A percentile compares a stretch with the other conserved stretches of the same genome.
Conservation (phyloP, 129 eudicot species). For the Flaveria linearis region DNA sequence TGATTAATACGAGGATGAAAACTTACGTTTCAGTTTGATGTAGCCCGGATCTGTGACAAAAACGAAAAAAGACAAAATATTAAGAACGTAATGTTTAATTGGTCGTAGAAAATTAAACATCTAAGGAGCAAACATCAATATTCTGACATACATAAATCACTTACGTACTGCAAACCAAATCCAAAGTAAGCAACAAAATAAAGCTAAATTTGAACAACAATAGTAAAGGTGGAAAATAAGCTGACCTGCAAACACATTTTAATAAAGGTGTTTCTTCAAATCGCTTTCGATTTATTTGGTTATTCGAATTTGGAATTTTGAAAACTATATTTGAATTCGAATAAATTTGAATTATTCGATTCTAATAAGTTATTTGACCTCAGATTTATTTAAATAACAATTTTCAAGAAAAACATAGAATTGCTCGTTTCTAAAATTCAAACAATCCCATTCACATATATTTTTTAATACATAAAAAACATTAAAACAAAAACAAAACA, state of each 20-base stretch:
- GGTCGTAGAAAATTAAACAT: background rate
- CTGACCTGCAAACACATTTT: background rate
- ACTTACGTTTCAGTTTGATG: conserved; percentile 67
- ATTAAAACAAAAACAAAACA: no score
- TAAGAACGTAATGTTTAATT: background rate
- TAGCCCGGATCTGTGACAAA: conserved; percentile 55
- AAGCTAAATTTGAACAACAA: background rate
- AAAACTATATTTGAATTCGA: no score
- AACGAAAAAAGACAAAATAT: background rate
- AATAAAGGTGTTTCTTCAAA: background rate
- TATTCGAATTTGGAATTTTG: no score
- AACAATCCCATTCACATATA: no score
- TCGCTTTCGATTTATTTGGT: no score
- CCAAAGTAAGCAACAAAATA: background rate
- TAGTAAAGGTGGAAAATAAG: no score
- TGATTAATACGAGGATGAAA: background rate
- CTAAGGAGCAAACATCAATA: background rate
- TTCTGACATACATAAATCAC: background rate
- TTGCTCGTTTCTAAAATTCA: no score
- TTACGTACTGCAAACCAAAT: background rate
- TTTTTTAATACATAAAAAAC: no score
- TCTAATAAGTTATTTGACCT: no score
- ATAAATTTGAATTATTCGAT: no score
- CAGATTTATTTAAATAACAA: no score
- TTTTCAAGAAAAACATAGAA: no score